Base-by-base conservation (phyloP, 2,329 filamentous ascomycete species). In the Apiospora pterosperma region DNA sequence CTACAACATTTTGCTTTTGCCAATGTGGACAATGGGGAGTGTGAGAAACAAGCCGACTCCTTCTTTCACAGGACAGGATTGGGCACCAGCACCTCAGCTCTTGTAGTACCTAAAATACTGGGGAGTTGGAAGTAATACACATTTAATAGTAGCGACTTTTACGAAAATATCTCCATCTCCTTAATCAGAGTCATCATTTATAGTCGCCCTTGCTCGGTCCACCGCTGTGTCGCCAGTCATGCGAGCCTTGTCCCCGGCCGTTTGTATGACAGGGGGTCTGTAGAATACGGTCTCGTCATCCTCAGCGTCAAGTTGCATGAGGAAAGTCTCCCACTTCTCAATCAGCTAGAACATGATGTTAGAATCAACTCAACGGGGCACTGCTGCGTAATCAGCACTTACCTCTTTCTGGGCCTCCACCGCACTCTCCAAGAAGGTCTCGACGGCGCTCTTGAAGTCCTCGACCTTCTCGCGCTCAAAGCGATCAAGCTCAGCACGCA, bases 331-430 rank as follows among this genome's bases (percentile, higher is more conserved):
- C 96, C 96, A 99, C 67, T 98, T 90, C 79, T 99, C 96, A 73
- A 89, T 88, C 68, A 88, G 78, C 84, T 88, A 67, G 21, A 8
- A 44, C 34, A 3, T 25, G n/a, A 39, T 38, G 21, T 60, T 38
- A 60, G 23, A 23, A 60, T 39, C n/a, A 25, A 25, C 5, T n/a
- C 21, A 28, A 7, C 19, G 19, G 16, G 11, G 8, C 8, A 70
- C 71, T 77, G 67, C 74, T 72, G 61, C 48, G 55, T 52, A 55
- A 36, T 16, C 48, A 19, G 21, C 21, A 78, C 87, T 78, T 76
- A 96, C 95, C 90, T 99, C 96, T 80, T 99, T 99, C 81, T 99
- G 96, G 63, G 95, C 96, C 79, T 99, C 96, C 4, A 99, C 93
- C 4, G 96, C 93, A 73, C 96, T 94, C 82, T 99, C 96, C 71